Conservation (phyloP, 2,329 filamentous ascomycete genomes). For the Truncatella angustata region DNA sequence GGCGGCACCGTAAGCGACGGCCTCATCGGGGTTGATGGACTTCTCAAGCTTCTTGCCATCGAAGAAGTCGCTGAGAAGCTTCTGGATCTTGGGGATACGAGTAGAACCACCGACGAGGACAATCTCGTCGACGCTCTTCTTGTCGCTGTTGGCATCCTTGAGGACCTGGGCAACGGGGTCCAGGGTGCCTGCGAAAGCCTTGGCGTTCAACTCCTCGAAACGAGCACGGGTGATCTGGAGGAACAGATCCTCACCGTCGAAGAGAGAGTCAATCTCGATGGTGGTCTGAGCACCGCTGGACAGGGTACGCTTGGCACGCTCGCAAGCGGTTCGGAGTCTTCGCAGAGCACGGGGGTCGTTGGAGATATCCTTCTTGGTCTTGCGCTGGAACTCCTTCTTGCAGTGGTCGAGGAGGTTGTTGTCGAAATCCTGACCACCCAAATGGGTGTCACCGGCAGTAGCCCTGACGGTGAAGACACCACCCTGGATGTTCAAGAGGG, state of each 20-base stretch:
- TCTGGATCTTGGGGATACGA: conserved; percentile 98
- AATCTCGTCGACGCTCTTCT: conserved; percentile 94
- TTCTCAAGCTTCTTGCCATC: conserved; percentile 99
- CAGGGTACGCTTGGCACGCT: conserved; percentile 98
- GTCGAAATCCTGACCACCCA: conserved; percentile 96
- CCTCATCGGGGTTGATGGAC: conserved; percentile 99
- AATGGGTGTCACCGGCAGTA: conserved; percentile 94
- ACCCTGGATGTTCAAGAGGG: conserved; percentile 96
- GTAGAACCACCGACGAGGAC: conserved; percentile 98
- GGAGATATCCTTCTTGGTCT: conserved; percentile 77
- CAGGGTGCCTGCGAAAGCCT: conserved; percentile 89
- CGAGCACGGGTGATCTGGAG: conserved; percentile 95
- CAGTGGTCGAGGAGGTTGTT: conserved; percentile 94
- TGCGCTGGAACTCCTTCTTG: conserved; percentile 88
- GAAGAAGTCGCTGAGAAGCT: conserved; percentile 98
- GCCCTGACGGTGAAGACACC: conserved; percentile 99
- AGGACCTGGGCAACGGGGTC: conserved; percentile 96
- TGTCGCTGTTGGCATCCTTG: conserved; percentile 85
- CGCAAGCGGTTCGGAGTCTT: conserved; percentile 94
- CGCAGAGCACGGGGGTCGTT: conserved; percentile 89
- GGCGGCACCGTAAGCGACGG: conserved; percentile 96
- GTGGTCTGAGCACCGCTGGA: conserved; percentile 97
- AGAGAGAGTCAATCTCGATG: conserved; percentile 98
- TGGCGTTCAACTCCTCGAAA: conserved; percentile 98
- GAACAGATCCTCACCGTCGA: conserved; percentile 97